Conservation (phyloP, 2,329 filamentous ascomycete species). For the Claviceps citrina region DNA sequence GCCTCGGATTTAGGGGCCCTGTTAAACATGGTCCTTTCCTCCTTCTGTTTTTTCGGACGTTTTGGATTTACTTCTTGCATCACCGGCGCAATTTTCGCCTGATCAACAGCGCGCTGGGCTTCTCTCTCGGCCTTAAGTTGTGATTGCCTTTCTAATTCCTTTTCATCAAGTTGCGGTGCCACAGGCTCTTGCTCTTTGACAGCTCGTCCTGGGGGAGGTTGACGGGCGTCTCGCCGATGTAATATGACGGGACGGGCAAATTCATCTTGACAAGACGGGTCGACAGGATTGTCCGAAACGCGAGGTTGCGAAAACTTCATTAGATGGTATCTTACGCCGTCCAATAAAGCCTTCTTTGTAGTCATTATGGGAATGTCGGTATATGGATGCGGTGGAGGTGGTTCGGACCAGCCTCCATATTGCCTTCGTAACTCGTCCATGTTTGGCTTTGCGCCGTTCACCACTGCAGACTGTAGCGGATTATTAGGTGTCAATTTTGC, state of each 20-base stretch:
- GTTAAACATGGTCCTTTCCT: constrained; percentile 77
- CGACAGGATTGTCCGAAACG: constrained; percentile 42
- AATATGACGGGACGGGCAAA: constrained; percentile 81
- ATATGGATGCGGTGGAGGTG: constrained; percentile 33
- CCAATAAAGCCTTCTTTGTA: constrained; percentile 64
- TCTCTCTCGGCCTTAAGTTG: constrained; percentile 66
- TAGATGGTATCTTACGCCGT: constrained; percentile 72
- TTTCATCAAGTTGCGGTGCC: constrained; percentile 32
- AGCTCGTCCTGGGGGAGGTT: constrained; percentile 46
- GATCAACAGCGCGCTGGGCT: constrained; percentile 69
- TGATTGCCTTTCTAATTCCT: constrained; percentile 48
- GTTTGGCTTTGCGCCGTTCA: constrained; percentile 18
- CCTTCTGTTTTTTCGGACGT: constrained; percentile 48
- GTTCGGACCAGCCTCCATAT: constrained; percentile 43
- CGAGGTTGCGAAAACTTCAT: constrained; percentile 60
- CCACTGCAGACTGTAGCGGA: constrained; percentile 8
- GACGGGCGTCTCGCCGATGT: constrained; percentile 74
- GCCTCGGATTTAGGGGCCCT: constrained; percentile 67
- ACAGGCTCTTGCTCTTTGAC: constrained; percentile 42
- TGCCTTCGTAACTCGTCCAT: constrained; percentile 28
- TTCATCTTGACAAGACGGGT: constrained; percentile 55
- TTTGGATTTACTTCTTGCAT: constrained; percentile 40
- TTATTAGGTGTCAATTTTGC: constrained; percentile 9
- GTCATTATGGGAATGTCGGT: constrained; percentile 55
- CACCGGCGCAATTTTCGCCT: constrained; percentile 84